Base-by-base conservation (phyloP, 495 filamentous ascomycete genomes). In the Chaetomidium leptoderma region DNA sequence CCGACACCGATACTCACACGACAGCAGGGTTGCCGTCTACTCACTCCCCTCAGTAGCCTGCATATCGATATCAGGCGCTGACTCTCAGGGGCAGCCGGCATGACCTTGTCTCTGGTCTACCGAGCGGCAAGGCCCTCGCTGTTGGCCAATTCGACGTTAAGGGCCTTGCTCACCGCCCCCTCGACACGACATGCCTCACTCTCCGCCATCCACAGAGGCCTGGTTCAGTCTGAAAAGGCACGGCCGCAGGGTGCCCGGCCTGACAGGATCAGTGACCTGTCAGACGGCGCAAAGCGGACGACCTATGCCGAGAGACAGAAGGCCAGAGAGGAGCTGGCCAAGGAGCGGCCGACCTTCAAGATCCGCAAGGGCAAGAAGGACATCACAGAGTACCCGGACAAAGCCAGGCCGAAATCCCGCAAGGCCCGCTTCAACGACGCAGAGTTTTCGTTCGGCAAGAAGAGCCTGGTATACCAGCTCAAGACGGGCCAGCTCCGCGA, bases 321-420 rank as follows among this genome's bases (percentile, higher is more conserved):
- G 23, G 59, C 55, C 23, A 53, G 67, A 16, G 56, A 59, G 6
- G 61, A 64, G 13, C 35, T 63, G 16, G 39, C 54, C 24, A 37
- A 61, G 21, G 14, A 52, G 32, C 45, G 53, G 26, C 64, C 70
- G 26, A 46, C 53, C 6, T 76, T 62, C 67, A 74, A 69, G 43
- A 75, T 79, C 29, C 66, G 56, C 36, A 74, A 64, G 50, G 74
- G 76, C n/a, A 79, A 78, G 61, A 77, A 76, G 55, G 72, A 74
- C 46, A 69, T 78, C 30, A 74, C 70, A 5, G 57, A 70, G 17
- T 57, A 63, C 26, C 68, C 67, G 8, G 65, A 57, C n/a, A 64
- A 66, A 21, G 61, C 65, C n/a, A 57, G 63, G 29, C 57, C 65
- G 11, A 58, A 70, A 57, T 69, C 76, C 13, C 70, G 76, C 44